Evolutionary conservation across 2,329 filamentous ascomycete genomes (phyloP), one percentile per base, ranked within the genome.

Genomic region (Cadophora luteo-olivacea): DNA sequence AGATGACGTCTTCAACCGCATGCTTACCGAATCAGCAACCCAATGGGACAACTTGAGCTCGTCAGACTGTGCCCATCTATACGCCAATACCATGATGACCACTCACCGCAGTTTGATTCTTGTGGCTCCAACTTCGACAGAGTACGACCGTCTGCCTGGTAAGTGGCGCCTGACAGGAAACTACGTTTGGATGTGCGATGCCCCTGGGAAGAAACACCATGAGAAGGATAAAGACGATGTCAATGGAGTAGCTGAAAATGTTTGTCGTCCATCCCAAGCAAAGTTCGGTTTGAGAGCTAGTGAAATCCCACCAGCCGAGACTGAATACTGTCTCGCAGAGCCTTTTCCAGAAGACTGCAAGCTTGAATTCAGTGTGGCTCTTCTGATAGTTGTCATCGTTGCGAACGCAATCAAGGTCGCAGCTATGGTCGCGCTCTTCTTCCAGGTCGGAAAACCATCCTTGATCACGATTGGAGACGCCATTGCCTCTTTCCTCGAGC

Each of bases 401-500:
- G 41, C 41, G 16, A 45, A 45, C 14, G 41, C 41, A 45, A 14
- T 19, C 52, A 57, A 57, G 32, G 52, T 57, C 19, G 24, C 4
- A 3, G 52, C 52, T 32, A 57, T 57, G 52, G 16, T 57, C 32
- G 14, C 52, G 19, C 52, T 57, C 19, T 57, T 57, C 14, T 57
- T 32, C 24, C 52, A 19, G 19, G 52, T 57, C 4, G 52, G 32
- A 57, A 57, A 32, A 12, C 52, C 52, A 32, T 57, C 52, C 3
- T 4, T 57, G 12, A 57, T 57, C 24, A 32, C 52, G 6, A 32
- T 57, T 32, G 52, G 52, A 32, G 52, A 57, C 24, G 52, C 52
- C 4, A 57, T 57, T 32, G 24, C 52, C 52, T 57, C 52, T 5
- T 57, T 57, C 32, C 52, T 57, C 52, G 52, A 57, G 16, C 41